Percentiles rank a stretch among this genome's conserved stretches.
phyloP scores from a whole-genome alignment of 148 eudicot genomes.

The Rhododendron vialii region DNA sequence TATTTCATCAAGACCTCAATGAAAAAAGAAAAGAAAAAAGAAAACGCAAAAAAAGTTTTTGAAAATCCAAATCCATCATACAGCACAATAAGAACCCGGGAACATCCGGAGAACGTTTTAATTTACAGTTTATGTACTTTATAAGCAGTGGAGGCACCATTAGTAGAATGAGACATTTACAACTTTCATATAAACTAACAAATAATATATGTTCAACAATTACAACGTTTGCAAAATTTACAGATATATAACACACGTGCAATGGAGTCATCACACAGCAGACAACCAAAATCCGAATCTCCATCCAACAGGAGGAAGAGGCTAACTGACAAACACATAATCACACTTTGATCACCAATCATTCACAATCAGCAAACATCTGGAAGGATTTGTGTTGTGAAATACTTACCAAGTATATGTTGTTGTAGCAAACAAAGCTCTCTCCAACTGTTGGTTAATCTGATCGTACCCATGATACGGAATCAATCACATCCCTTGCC shows the following conservation, averaged over 20 bases:
- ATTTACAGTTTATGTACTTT: not conserved
- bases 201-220: too few species aligned
- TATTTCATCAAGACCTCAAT: too few species aligned
- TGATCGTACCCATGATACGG: slow-evolving; percentile 60
- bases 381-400: not conserved
- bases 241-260: not conserved
- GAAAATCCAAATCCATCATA: too few species aligned
- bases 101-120: not conserved
- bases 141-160: not conserved
- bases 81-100: not conserved
- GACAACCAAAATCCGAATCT: not conserved
- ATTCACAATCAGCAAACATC: not conserved
- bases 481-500: slow-evolving; percentile 76
- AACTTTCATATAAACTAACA: too few species aligned
- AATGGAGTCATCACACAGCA: not conserved
- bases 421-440: not conserved
- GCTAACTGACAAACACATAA: not conserved
- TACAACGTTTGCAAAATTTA: not conserved
- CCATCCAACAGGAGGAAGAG: not conserved
- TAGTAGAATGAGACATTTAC: not conserved
- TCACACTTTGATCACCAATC: not conserved
- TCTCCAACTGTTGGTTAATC: not conserved
- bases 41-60: too few species aligned
- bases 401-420: too few species aligned
- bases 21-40: too few species aligned